Base-by-base conservation (phyloP, 257 asterid species). In the Nicotiana noctiflora region DNA sequence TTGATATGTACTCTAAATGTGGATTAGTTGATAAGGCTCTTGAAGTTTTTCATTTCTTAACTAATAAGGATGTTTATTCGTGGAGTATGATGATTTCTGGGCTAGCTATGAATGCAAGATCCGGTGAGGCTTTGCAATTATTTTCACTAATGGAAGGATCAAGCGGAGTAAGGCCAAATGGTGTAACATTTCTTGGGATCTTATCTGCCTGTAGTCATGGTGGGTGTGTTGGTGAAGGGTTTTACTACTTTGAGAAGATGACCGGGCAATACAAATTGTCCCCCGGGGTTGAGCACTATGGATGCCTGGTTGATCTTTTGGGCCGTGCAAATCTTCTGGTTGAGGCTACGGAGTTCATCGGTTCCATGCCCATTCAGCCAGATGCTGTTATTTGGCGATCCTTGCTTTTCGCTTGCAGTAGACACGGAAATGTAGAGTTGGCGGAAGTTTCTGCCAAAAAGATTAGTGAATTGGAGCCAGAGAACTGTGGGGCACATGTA, bases 371-470 rank as follows among this genome's bases (percentile, higher is more conserved):
- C 60, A 53, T 37, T 34, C 44, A 80, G 21, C 74, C 34, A 7
- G 83, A 80, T 55, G 56, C 40, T 66, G 37, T 80, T n/a, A 81
- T 81, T 55, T 81, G 83, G 83, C 64, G 83, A 81, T 81, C 83
- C 13, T 25, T 81, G 74, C 83, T 81, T 70, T 81, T 81, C 40
- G 60, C 83, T 34, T 68, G 83, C 56, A 68, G 74, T 21, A 70
- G 68, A 27, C 79, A 81, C 3, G 61, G 83, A 9, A 81, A 68
- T 72, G 27, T 81, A 34, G 60, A 55, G 25, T 57, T 81, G 46
- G 83, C 83, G 3, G 83, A 81, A 23, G 46, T 81, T 68, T 72
- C 79, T 57, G 79, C 83, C 51, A 56, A 67, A 12, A 81, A 32
- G 37, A 56, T 81, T 34, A 59, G 40, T 15, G 51, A 81, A 57